Base-by-base conservation (phyloP, 2,329 filamentous ascomycete species). In the Anisogramma anomala region DNA sequence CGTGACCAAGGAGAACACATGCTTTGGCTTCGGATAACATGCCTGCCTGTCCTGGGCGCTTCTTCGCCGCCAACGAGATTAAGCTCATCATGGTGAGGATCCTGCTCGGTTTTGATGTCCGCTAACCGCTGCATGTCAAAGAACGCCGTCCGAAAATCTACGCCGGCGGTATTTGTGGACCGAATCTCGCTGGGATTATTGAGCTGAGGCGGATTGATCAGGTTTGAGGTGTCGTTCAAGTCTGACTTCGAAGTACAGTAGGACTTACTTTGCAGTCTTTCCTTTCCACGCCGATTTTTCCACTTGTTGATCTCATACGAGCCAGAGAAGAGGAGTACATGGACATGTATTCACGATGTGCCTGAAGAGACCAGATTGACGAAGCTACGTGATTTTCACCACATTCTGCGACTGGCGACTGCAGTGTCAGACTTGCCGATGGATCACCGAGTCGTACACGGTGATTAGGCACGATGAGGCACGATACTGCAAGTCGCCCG, bases 1-100 rank as follows among this genome's bases (percentile, higher is more conserved):
- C 20, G 50, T 54, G 15, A 57, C 50, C 23, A 53, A 54, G 47
- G 53, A 58, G 39, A 52, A 55, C 42, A 52, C 55, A 48, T 47
- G 45, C 36, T 63, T 62, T 36, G 59, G 60, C 2, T 57, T 55
- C 40, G 60, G 60, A 6, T 50, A 50, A 2, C 58, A 61, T 39
- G 56, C 60, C 2, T 58, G 55, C 31, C 2, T 58, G 55, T 32
- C 55, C 55, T 3, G 55, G 55, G 0, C 36, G 55, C 3, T 57
- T 54, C 42, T 55, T 56, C 44, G 55, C 52, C 1, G 47, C 43
- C 7, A 49, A 51, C 30, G 48, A 53, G 44, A 51, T 55, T 23
- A 53, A 55, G 52, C 22, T 53, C 10, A 35, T 53, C 22, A 31
- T 53, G 30, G 43, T 47, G 13, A 39, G 41, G 14, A 22, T 55